Evolutionary conservation across 2,329 filamentous ascomycete species (phyloP).

Genomic region (Aspergillus pseudoterreus): DNA sequence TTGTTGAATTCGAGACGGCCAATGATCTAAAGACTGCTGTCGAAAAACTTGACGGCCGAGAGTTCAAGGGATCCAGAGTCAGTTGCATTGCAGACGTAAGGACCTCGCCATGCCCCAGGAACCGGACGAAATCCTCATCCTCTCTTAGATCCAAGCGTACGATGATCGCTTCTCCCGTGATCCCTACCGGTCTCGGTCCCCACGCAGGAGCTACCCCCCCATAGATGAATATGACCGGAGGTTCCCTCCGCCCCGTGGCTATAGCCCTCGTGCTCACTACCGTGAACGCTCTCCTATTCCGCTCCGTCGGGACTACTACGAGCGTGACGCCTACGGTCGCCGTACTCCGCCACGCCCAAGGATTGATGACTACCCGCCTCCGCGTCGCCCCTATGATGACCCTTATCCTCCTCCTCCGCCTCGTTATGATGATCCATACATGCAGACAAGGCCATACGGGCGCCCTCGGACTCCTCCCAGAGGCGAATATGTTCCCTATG

Average conservation of each 20-base stretch:
- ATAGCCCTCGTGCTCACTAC: conserved; percentile 81
- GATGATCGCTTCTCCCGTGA: conserved; percentile 70
- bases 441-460: conserved; percentile 52
- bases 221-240: conserved; percentile 81
- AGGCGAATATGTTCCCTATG: conserved; percentile 40
- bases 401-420: conserved; percentile 55
- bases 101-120: conserved; percentile 17
- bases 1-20: conserved; percentile 95
- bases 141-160: conserved; percentile 58
- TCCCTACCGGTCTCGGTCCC: conserved; percentile 76
- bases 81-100: conserved; percentile 84
- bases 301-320: conserved; percentile 76
- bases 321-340: conserved; percentile 71
- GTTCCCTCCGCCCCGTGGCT: conserved; percentile 71
- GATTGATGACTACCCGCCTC: conserved; percentile 69
- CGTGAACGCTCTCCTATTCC: conserved; percentile 78
- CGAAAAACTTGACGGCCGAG: conserved; percentile 87
- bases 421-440: conserved; percentile 58
- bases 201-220: conserved; percentile 63
- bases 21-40: conserved; percentile 86
- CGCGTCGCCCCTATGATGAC: conserved; percentile 57
- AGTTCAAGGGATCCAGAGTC: conserved; percentile 88
- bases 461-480: conserved; percentile 44
- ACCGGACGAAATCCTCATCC: conserved; percentile 24
- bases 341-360: conserved; percentile 76